Evolutionary conservation across 306 rosid genomes (phyloP), one percentile per base, ranked within the genome.

Genomic region (Corylus avellana): DNA sequence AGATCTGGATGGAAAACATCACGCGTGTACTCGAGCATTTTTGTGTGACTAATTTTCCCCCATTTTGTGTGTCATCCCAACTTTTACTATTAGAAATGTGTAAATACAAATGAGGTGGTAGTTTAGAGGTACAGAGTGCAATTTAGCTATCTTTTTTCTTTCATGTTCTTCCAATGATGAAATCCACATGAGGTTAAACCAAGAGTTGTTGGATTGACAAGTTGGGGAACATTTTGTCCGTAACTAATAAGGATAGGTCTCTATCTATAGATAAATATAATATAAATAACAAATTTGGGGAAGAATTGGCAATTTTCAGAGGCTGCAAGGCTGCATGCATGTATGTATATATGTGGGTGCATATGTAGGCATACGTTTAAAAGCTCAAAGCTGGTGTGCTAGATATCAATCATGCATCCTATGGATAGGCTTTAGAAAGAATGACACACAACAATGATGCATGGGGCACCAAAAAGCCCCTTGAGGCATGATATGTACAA

Each of bases 401-500:
- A 64, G 61, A 22, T 49, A 6, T n/a, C 22, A 80, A 81, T 77
- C 85, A 78, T 74, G 76, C 29, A 62, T 1, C 62, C 35, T 77
- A 63, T 62, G 78, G 76, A 49, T 82, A 82, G 85, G 79, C 84
- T 86, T 86, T 82, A 73, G 82, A 77, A 79, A 80, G 69, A 59
- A 78, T 77, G 74, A 67, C 48, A 67, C 74, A 7, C 44, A 77
- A 48, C 6, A 66, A 49, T 73, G 79, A 78, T 74, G 82, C 68
- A 73, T 66, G 75, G 79, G 78, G 74, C 68, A 79, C 83, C 73
- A 66, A 66, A 80, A 66, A 73, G 70, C 0, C 56, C 77, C n/a
- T 50, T 27, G 68, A 47, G 29, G 75, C 47, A 51, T 89, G 81
- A 75, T 83, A 50, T 62, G 46, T 8, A 81, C 62, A 78, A 80